Evolutionary conservation across 1,139 yeast species (phyloP).

Genomic region (Cylindricascospora bacillispora): DNA sequence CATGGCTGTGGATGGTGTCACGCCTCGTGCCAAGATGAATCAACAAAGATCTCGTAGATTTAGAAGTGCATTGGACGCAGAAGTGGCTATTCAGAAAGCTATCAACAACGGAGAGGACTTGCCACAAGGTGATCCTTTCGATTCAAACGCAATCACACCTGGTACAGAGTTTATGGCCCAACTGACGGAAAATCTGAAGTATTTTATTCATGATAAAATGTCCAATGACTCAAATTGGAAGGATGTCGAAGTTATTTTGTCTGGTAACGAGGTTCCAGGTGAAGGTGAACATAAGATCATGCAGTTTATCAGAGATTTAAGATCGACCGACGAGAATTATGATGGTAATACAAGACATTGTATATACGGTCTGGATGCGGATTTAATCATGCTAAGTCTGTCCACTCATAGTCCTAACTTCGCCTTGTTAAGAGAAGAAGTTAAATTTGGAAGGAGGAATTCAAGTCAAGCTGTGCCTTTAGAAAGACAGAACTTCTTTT

Average conservation of each 20-base stretch:
- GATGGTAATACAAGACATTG: constrained; percentile 87
- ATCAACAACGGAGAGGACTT: constrained; percentile 35
- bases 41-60: constrained; percentile 97
- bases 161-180: constrained; percentile 98
- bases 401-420: constrained; percentile 96
- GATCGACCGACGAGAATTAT: constrained; percentile 52
- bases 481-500: constrained; percentile 66
- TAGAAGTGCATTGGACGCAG: constrained; percentile 90
- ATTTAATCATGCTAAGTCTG: constrained; percentile 89
- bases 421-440: constrained; percentile 91
- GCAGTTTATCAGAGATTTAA: constrained; percentile 80
- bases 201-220: constrained; percentile 83
- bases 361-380: constrained; percentile 96
- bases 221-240: constrained; percentile 91
- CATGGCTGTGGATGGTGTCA: constrained; percentile 99
- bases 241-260: constrained; percentile 64
- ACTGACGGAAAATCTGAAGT: constrained; percentile 70
- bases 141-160: constrained; percentile 91
- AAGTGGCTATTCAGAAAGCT: constrained; percentile 44
- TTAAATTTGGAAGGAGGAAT: constrained; percentile 60
- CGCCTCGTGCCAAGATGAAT: constrained; percentile 98
- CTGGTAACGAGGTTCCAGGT: constrained; percentile 98
- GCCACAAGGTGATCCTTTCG: constrained; percentile 65
- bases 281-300: constrained; percentile 98
- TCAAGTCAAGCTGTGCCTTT: constrained; percentile 41